Conservation (phyloP, 768 basidiomycete species). For the Russula dissimulans region DNA sequence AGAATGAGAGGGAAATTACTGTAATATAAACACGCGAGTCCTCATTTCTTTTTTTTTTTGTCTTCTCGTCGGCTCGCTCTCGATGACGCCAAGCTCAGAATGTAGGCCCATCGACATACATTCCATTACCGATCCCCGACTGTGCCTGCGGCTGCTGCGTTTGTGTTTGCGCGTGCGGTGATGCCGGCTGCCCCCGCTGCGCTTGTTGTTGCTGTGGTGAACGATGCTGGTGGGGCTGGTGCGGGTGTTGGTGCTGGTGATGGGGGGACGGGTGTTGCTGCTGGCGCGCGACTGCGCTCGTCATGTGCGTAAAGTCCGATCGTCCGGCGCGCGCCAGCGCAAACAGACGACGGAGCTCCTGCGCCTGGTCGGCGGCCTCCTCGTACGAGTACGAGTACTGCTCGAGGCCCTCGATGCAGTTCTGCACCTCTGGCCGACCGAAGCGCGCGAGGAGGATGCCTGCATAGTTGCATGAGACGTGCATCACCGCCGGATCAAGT, state of each 20-base stretch:
- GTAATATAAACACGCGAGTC: too few species aligned
- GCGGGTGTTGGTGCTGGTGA: too few species aligned
- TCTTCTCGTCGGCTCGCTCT: neutral
- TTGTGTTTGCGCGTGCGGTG: neutral
- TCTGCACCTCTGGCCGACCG: constrained; percentile 74
- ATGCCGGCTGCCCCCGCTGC: neutral
- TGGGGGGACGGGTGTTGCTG: constrained; percentile 6
- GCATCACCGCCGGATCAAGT: constrained; percentile 84
- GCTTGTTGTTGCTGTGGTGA: neutral
- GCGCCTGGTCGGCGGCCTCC: constrained; percentile 71
- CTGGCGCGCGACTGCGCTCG: constrained; percentile 26
- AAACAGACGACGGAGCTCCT: constrained; percentile 48
- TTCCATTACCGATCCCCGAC: constrained; percentile 2
- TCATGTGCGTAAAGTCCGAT: constrained; percentile 35
- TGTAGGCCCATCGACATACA: constrained; percentile 13
- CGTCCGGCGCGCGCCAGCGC: constrained; percentile 34
- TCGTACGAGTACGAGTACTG: constrained; percentile 88
- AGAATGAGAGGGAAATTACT: neutral
- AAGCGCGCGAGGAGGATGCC: constrained; percentile 72
- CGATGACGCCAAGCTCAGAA: neutral
- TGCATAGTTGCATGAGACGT: constrained; percentile 76
- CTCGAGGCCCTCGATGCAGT: constrained; percentile 77
- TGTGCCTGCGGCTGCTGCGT: neutral
- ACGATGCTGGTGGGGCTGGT: neutral
- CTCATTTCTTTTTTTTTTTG: too few species aligned